These are phyloP conservation scores for Mucor saturninus DNA, from an alignment of 371 early-diverging fungal species.

Conservation along the genomic window DNA sequence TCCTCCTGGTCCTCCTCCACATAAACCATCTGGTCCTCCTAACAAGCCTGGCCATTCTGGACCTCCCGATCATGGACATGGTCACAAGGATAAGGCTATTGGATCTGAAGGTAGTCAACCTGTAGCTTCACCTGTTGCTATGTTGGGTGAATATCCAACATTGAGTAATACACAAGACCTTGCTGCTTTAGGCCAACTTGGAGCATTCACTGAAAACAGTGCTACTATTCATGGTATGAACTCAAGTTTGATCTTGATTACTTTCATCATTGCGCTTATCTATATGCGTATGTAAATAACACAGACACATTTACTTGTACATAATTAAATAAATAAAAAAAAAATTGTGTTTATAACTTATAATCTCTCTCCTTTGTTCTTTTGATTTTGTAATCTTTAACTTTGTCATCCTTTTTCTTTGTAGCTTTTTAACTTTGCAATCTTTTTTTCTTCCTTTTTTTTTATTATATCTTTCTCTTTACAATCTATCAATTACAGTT, in stretches of 20 bases:
- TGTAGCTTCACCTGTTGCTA: not conserved
- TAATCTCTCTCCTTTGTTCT: not conserved
- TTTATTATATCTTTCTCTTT: constrained; percentile 14
- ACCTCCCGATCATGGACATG: not conserved
- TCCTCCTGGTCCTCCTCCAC: not conserved
- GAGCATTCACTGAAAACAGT: constrained; percentile 5
- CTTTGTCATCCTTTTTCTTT: not conserved
- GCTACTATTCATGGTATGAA: constrained; percentile 8
- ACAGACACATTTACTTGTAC: not conserved
- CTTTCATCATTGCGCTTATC: not conserved
- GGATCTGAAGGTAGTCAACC: not conserved
- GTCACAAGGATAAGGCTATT: not conserved
- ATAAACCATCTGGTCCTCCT: not conserved
- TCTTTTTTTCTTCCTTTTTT: constrained; percentile 5
- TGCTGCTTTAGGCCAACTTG: constrained; percentile 18
- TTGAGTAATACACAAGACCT: constrained; percentile 1
- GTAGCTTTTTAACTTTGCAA: not conserved
- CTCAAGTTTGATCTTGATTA: constrained; percentile 7
- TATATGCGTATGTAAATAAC: constrained; percentile 4
- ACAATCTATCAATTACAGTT: constrained; percentile 68
- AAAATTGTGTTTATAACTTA: not conserved
- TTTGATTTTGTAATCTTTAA: not conserved
- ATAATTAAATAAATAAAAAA: not conserved
- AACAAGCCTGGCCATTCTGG: not conserved
- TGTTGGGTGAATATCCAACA: not conserved